A percentile compares a stretch with the other conserved stretches of the same genome.
Conservation (phyloP, 805 yeast species). For the Metschnikowia colocasiae region DNA sequence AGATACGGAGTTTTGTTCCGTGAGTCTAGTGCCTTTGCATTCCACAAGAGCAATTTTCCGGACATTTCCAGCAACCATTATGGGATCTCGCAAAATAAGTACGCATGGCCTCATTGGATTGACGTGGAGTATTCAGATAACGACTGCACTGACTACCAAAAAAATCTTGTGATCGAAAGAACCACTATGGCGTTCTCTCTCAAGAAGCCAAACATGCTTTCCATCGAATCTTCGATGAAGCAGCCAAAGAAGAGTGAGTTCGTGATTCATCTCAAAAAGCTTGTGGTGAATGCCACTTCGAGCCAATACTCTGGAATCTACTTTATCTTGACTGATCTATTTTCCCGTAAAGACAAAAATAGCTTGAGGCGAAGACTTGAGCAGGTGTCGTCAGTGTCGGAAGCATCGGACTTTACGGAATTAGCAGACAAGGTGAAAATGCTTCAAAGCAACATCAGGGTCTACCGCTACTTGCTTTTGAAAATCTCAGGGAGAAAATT, state of each 20-base stretch:
- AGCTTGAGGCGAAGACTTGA: slow-evolving; percentile 37
- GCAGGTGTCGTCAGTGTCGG: slow-evolving; percentile 36
- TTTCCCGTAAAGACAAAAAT: slow-evolving; percentile 29
- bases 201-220: slow-evolving; percentile 51
- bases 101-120: slow-evolving; percentile 21
- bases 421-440: slow-evolving; percentile 27
- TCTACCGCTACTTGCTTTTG: slow-evolving; percentile 33
- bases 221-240: slow-evolving; percentile 24
- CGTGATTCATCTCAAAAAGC: slow-evolving; percentile 33
- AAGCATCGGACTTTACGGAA: slow-evolving; percentile 34
- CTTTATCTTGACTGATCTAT: slow-evolving; percentile 33
- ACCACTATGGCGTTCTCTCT: slow-evolving; percentile 42
- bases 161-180: slow-evolving; percentile 33
- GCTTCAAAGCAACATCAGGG: slow-evolving; percentile 31
- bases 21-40: slow-evolving; percentile 53
- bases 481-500: slow-evolving; percentile 36
- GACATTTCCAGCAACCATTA: slow-evolving; percentile 5
- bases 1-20: slow-evolving; percentile 53
- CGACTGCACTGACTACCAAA: slow-evolving; percentile 20
- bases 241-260: slow-evolving; percentile 27
- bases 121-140: slow-evolving; percentile 22
- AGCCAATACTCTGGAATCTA: slow-evolving; percentile 36
- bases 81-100: neutral
- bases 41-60: slow-evolving; percentile 34
- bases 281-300: slow-evolving; percentile 38